A percentile compares a stretch with the other conserved stretches of the same genome.
Evolutionary conservation across 2,329 filamentous ascomycete genomes (phyloP).

Genomic region (Berkeleyomyces basicola): DNA sequence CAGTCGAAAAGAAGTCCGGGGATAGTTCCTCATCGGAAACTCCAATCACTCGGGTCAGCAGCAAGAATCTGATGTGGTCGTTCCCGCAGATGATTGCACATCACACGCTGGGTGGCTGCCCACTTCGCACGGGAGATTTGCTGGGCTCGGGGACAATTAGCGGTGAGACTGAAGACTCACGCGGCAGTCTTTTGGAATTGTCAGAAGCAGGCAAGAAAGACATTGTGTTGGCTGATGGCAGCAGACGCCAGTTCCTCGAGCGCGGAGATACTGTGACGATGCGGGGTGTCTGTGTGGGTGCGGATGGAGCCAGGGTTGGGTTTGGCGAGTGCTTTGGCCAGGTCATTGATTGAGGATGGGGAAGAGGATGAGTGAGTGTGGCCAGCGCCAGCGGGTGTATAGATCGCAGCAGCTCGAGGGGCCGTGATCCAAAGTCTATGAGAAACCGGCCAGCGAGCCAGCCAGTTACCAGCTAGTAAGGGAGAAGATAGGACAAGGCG

Average conservation of each 20-base stretch:
- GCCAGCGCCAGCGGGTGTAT: too few relatives aligned
- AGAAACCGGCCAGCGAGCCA: neutral
- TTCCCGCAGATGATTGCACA: slow-evolving; percentile 67
- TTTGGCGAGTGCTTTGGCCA: slow-evolving; percentile 28
- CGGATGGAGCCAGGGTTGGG: slow-evolving; percentile 21
- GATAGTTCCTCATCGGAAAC: neutral
- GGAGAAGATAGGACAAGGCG: neutral
- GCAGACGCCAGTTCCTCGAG: slow-evolving; percentile 27
- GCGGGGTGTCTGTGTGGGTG: slow-evolving; percentile 23
- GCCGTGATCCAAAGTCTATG: too few relatives aligned
- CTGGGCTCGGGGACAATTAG: slow-evolving; percentile 36
- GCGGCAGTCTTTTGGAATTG: slow-evolving; percentile 30
- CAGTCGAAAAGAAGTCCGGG: neutral
- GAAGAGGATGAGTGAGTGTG: too few relatives aligned
- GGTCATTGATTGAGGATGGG: slow-evolving; percentile 15
- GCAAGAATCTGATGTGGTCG: slow-evolving; percentile 43
- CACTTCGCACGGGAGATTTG: slow-evolving; percentile 51
- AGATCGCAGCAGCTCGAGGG: too few relatives aligned
- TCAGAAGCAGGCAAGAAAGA: slow-evolving; percentile 29
- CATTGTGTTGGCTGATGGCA: slow-evolving; percentile 25
- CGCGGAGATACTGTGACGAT: slow-evolving; percentile 30
- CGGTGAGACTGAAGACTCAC: slow-evolving; percentile 23
- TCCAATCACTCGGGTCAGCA: slow-evolving; percentile 10
- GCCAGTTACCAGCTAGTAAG: neutral
- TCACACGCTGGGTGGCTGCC: slow-evolving; percentile 55